Conservation (phyloP, 495 filamentous ascomycete genomes). For the Pseudotulostoma volvatum region DNA sequence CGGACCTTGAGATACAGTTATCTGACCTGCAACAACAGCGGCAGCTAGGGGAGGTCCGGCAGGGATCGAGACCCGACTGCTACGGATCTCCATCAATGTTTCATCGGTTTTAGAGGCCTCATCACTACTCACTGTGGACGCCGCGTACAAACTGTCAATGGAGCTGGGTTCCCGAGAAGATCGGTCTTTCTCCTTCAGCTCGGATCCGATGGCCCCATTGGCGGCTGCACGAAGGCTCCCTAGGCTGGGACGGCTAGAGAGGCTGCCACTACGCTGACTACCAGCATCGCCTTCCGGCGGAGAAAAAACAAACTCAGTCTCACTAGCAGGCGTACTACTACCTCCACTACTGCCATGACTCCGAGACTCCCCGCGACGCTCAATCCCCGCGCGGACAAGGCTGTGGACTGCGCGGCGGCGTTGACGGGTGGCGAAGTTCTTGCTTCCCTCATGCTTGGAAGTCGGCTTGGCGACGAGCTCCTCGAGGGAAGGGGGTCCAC, state of each 20-base stretch:
- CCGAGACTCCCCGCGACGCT: constrained; percentile 54
- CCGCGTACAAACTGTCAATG: constrained; percentile 27
- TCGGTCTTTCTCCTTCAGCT: constrained; percentile 49
- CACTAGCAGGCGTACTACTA: constrained; percentile 78
- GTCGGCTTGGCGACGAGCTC: constrained; percentile 85
- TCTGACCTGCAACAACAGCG: constrained; percentile 32
- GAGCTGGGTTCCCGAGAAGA: constrained; percentile 44
- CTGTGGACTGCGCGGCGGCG: constrained; percentile 84
- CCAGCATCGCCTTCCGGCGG: constrained; percentile 70
- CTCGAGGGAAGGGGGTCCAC: constrained; percentile 80
- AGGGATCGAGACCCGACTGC: constrained; percentile 18
- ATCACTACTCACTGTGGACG: constrained; percentile 39
- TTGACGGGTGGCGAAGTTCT: constrained; percentile 92
- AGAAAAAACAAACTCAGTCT: constrained; percentile 67
- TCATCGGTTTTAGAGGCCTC: constrained; percentile 46
- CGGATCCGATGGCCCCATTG: constrained; percentile 73
- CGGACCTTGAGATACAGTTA: constrained; percentile 28
- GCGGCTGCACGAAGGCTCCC: constrained; percentile 66
- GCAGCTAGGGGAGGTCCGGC: constrained; percentile 27
- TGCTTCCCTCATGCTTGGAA: constrained; percentile 87
- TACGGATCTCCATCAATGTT: constrained; percentile 32
- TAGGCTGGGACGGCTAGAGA: constrained; percentile 62
- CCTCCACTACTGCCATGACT: constrained; percentile 43
- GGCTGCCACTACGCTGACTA: constrained; percentile 62
- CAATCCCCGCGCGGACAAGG: constrained; percentile 75